Base-by-base conservation (phyloP, 306 rosid species). In the Bauhinia variegata region DNA sequence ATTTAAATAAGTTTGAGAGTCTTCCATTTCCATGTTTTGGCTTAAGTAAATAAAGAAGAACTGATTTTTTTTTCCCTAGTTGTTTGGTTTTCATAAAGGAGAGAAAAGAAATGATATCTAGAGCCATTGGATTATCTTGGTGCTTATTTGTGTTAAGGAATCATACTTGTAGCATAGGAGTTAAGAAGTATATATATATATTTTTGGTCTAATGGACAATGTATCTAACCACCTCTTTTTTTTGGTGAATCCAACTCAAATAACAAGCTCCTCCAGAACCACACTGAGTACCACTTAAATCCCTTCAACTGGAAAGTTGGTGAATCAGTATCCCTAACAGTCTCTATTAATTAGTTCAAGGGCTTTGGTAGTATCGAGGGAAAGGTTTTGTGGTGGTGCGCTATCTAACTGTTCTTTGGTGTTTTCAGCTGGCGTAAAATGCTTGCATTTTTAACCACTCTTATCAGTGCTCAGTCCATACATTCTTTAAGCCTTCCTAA, bases 51-150 rank as follows among this genome's bases (percentile, higher is more conserved):
- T 1, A 23, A 23, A 23, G 28, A 23, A 23, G 28, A 23, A 23
- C 2, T 23, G 1, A 23, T 23, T 23, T 23, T 2, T 23, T 23
- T 23, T 23, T 1, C 28, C 28, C n/a, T n/a, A 23, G 1, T 23
- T 23, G 28, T 23, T 23, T 23, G 28, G 28, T 23, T 42, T 54
- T 53, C 39, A 51, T 28, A 31, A 42, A 18, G 41, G 43, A 56
- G 55, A 53, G 52, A 39, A 54, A 9, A 54, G 44, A 46, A 44
- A 16, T 68, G 18, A 33, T 68, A 23, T 33, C 33, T 9, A 36
- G 39, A 23, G 4, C 17, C 16, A 10, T 36, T 4, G 42, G 59
- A 70, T 58, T 36, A 50, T 60, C 43, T 47, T 58, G 11, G 23
- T 47, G 28, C 46, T 32, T 54, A 12, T n/a, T 10, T 33, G 3